Conservation (phyloP, 1,284 basidiomycete species). For the Marasmius oreades region DNA sequence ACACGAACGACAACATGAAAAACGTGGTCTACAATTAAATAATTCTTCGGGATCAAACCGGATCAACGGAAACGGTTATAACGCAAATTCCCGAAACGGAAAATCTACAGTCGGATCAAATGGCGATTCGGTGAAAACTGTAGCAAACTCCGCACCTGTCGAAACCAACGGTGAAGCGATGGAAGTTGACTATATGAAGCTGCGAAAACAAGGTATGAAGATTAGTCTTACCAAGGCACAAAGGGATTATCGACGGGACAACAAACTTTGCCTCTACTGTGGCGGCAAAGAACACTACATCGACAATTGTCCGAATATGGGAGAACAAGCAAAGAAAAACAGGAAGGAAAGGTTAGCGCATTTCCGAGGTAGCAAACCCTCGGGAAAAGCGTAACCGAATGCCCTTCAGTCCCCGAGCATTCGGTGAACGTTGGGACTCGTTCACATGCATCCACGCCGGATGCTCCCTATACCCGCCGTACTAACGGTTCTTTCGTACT, state of each 20-base stretch:
- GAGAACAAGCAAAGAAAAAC: background rate
- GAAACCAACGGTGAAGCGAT: background rate
- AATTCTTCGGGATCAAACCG: too few species aligned
- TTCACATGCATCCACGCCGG: too few species aligned
- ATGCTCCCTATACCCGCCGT: too few species aligned
- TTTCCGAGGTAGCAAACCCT: background rate
- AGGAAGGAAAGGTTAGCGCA: background rate
- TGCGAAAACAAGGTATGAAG: background rate
- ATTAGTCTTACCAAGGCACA: background rate
- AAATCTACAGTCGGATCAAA: too few species aligned
- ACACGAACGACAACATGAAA: too few species aligned
- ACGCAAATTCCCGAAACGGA: too few species aligned
- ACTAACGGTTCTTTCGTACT: background rate
- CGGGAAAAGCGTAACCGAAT: conserved; percentile 13
- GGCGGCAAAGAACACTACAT: background rate
- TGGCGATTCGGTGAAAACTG: background rate
- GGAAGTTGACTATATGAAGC: background rate
- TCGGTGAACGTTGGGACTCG: conserved; percentile 9
- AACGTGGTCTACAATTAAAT: too few species aligned
- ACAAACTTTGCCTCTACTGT: background rate
- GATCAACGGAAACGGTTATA: too few species aligned
- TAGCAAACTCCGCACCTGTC: background rate
- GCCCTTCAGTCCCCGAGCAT: background rate
- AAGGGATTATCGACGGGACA: background rate
- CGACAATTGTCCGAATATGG: background rate